Percentiles rank a stretch among this genome's conserved stretches.
phyloP scores from a whole-genome alignment of 2,329 filamentous ascomycete genomes.

The Trichoderma arundinaceum region DNA sequence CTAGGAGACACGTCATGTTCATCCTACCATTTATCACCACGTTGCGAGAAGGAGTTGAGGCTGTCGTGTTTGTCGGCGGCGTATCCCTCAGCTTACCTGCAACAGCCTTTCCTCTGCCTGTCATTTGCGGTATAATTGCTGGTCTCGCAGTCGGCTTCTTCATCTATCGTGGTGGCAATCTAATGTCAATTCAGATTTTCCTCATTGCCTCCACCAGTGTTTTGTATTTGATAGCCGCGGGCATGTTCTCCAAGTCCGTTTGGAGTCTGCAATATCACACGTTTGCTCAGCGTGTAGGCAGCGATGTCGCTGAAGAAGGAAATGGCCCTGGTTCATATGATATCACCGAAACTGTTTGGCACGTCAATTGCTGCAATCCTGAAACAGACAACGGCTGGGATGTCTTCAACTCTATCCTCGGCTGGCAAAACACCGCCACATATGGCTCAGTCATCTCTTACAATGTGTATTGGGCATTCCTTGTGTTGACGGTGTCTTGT shows the following conservation, averaged over 20 bases:
- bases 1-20: conserved; percentile 78
- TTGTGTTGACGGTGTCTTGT: conserved; percentile 14
- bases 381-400: conserved; percentile 71
- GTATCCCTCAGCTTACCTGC: conserved; percentile 73
- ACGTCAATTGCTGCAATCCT: conserved; percentile 75
- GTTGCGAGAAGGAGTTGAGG: conserved; percentile 76
- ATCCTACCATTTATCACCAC: conserved; percentile 79
- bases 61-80: conserved; percentile 78
- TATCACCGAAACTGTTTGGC: conserved; percentile 77
- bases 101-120: conserved; percentile 71
- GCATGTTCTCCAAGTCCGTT: conserved; percentile 75
- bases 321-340: conserved; percentile 77
- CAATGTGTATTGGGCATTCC: conserved; percentile 81
- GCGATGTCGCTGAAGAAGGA: conserved; percentile 56
- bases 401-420: conserved; percentile 73
- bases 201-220: conserved; percentile 78
- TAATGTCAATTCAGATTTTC: conserved; percentile 65
- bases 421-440: conserved; percentile 86
- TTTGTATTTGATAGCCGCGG: conserved; percentile 80
- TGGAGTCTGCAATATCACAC: conserved; percentile 72
- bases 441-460: conserved; percentile 87
- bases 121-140: conserved; percentile 68
- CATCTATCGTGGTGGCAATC: conserved; percentile 61
- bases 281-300: conserved; percentile 60
- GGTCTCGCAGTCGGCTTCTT: conserved; percentile 68